Evolutionary conservation across 1,284 basidiomycete species (phyloP).

Genomic region (Puccinia sorghi): DNA sequence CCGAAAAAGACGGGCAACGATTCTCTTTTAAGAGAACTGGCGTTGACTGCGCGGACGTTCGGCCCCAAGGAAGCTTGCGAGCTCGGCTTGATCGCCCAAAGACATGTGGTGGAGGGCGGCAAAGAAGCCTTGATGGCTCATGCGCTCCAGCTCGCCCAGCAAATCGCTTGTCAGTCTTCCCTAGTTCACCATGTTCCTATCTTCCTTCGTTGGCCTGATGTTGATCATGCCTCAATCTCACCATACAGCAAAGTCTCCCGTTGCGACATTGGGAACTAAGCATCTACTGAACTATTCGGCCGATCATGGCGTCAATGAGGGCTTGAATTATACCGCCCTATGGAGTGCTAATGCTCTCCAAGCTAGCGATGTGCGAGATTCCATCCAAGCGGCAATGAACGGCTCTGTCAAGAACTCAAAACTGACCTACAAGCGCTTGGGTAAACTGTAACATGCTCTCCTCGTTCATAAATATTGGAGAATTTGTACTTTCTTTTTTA

Average conservation of each 20-base stretch:
- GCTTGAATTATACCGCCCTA: conserved; percentile 72
- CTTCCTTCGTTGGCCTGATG: conserved; percentile 62
- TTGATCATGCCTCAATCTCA: conserved; percentile 31
- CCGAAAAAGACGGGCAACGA: conserved; percentile 79
- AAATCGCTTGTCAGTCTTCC: conserved; percentile 49
- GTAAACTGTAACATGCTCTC: conserved; percentile 11
- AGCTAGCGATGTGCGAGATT: conserved; percentile 36
- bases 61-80: conserved; percentile 69
- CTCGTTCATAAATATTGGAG: not conserved
- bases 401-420: not conserved
- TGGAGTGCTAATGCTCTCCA: conserved; percentile 66
- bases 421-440: conserved; percentile 16
- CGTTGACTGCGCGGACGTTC: conserved; percentile 75
- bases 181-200: not conserved
- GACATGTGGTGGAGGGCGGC: conserved; percentile 70
- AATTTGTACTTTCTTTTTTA: not conserved
- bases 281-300: conserved; percentile 63
- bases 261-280: conserved; percentile 81
- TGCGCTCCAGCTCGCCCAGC: conserved; percentile 16
- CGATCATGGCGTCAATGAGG: conserved; percentile 69
- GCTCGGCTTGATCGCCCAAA: conserved; percentile 70
- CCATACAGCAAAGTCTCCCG: conserved; percentile 68
- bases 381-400: not conserved
- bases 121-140: conserved; percentile 62
- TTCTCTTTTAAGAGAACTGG: conserved; percentile 75